phyloP scores from a whole-genome alignment of 2,329 filamentous ascomycete species.

The Aspergillus fructus region DNA sequence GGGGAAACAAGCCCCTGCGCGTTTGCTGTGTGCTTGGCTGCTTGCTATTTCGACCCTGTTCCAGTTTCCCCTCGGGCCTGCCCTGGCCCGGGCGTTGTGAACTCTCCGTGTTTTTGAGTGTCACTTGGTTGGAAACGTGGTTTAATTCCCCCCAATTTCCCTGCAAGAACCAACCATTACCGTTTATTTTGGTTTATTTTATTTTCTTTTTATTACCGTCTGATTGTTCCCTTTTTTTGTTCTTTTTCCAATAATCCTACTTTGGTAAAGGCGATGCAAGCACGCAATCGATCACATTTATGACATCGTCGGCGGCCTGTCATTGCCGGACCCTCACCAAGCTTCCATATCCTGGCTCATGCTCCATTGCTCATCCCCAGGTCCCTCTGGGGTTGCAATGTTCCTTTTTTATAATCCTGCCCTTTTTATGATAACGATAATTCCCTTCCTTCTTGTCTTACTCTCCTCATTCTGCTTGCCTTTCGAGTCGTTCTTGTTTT shows the following conservation, averaged over 20 bases:
- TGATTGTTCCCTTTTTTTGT: constrained; percentile 3
- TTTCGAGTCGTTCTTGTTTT: constrained; percentile 1
- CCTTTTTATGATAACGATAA: constrained; percentile 9
- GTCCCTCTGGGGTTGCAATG: background rate
- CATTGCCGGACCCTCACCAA: constrained; percentile 23
- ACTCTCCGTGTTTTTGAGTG: background rate
- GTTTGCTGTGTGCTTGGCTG: background rate
- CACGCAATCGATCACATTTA: constrained; percentile 38
- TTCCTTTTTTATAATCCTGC: constrained; percentile 9
- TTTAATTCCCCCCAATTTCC: background rate
- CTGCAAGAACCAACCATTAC: constrained; percentile 4
- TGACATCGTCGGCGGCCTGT: constrained; percentile 30
- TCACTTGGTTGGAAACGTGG: constrained; percentile 2
- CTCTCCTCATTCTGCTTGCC: constrained; percentile 16
- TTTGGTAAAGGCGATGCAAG: constrained; percentile 24
- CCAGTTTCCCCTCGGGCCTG: background rate
- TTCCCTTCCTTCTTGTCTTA: constrained; percentile 10
- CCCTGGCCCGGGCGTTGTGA: background rate
- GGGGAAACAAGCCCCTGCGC: constrained; percentile 12
- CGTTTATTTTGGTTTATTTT: background rate
- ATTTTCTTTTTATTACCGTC: constrained; percentile 2
- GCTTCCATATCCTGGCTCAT: constrained; percentile 15
- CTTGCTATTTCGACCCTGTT: background rate
- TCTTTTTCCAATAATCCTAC: constrained; percentile 3
- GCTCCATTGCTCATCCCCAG: background rate